Conservation (phyloP, 1,139 yeast species). For the Lodderomyces metapsilosis region DNA sequence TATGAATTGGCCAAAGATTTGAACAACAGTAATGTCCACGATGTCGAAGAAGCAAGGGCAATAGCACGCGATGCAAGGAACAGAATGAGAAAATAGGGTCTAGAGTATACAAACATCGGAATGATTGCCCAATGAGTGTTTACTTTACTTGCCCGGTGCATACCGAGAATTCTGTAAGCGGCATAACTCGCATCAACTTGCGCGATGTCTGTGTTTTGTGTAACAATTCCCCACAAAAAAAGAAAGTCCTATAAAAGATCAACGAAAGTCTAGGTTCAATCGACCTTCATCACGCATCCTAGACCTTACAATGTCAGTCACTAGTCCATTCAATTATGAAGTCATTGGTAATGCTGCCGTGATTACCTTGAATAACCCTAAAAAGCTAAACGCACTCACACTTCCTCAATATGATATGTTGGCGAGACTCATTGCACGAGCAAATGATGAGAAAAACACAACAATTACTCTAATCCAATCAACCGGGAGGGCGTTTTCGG, state of each 20-base stretch:
- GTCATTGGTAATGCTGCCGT: slow-evolving; percentile 54
- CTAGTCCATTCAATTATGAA: slow-evolving; percentile 44
- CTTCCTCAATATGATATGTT: slow-evolving; percentile 63
- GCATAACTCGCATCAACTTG: no score
- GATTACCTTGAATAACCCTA: slow-evolving; percentile 67
- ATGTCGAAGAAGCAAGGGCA: slow-evolving; percentile 84
- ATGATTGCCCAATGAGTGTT: no score
- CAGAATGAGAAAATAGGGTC: slow-evolving; percentile 29
- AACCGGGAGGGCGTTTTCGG: slow-evolving; percentile 74
- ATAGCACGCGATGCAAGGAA: slow-evolving; percentile 72
- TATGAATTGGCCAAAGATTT: slow-evolving; percentile 72
- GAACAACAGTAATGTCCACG: slow-evolving; percentile 76
- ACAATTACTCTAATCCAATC: slow-evolving; percentile 67
- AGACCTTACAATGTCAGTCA: no score
- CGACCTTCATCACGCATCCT: no score
- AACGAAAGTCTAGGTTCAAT: no score
- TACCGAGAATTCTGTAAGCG: no score
- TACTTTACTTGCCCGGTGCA: no score
- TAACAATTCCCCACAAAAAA: not conserved
- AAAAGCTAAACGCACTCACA: slow-evolving; percentile 64
- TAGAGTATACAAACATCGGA: no score
- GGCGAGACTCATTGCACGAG: slow-evolving; percentile 60
- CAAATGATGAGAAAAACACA: slow-evolving; percentile 64
- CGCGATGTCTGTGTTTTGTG: not conserved
- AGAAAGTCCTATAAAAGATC: no score